phyloP scores from a whole-genome alignment of 169 alveolate genomes.

The Cryptosporidium muris region DNA sequence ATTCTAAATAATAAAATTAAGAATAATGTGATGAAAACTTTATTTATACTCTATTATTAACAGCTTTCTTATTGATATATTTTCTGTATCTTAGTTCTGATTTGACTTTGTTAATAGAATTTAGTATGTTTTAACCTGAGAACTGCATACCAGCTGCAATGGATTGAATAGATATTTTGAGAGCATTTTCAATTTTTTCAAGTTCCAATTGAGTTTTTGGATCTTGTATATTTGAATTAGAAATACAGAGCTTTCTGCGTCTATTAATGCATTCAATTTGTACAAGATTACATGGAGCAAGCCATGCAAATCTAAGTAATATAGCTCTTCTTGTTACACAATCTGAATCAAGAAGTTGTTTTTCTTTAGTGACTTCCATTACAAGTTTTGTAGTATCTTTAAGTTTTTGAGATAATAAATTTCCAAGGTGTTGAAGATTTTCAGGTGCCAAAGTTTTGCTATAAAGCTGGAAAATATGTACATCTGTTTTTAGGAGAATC shows the following conservation, averaged over 20 bases:
- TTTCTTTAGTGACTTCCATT: slow-evolving; percentile 62
- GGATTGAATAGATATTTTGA: slow-evolving; percentile 61
- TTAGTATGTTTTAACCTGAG: slow-evolving; percentile 23
- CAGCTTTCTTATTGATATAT: too few relatives aligned
- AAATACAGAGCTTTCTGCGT: slow-evolving; percentile 28
- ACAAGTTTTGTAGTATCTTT: slow-evolving; percentile 56
- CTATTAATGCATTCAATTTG: slow-evolving; percentile 69
- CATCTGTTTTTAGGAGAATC: slow-evolving; percentile 80
- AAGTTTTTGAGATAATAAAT: slow-evolving; percentile 36
- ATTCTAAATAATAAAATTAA: too few relatives aligned
- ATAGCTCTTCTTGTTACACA: slow-evolving; percentile 70
- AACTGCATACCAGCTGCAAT: slow-evolving; percentile 66
- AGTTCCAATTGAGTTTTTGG: slow-evolving; percentile 1
- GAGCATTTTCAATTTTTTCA: slow-evolving; percentile 62
- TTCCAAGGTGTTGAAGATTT: slow-evolving; percentile 38
- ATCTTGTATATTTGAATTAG: neutral
- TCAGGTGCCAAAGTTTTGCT: slow-evolving; percentile 45
- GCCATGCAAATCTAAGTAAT: slow-evolving; percentile 60
- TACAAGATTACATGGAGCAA: slow-evolving; percentile 68
- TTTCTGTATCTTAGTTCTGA: neutral
- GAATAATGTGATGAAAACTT: too few relatives aligned
- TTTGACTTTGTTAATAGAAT: neutral
- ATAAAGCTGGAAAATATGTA: slow-evolving; percentile 73
- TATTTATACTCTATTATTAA: too few relatives aligned
- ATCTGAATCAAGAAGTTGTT: slow-evolving; percentile 48